Evolutionary conservation across 1,284 basidiomycete genomes (phyloP), one percentile per base, ranked within the genome.

Genomic region (Cystobasidium sp.): DNA sequence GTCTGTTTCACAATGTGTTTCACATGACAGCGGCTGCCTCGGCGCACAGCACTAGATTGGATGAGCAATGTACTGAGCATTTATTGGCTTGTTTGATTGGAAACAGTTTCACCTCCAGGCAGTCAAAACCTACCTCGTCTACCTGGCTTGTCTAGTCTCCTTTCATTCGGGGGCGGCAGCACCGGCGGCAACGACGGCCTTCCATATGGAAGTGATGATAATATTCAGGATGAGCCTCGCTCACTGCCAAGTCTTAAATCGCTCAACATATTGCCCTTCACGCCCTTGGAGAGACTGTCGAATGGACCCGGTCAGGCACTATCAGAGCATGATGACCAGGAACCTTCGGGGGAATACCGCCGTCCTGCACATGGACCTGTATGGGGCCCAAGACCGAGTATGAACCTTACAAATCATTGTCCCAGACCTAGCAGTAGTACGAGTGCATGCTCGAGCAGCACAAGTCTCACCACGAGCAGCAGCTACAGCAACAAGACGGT

Each of bases 391-490:
- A 18, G 31, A 20, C 22, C 9, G 37, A 12, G 18, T 18, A 59
- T 4, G 39, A 20, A 59, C n/a, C 43, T 41, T n/a, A 41, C 56
- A 41, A n/a, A 12, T n/a, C 1, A n/a, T n/a, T 6, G 39, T n/a
- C 14, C 56, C n/a, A 31, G 56, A 18, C 56, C 56, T 43, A 18
- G 39, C 18, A 59, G 56, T 14, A 59, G 56, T 59, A 59, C 56
- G 6, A 59, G 56, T 59, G 56, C 56, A 18, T 41, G 12, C 39
- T 59, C 56, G 6, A 59, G 56, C n/a, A 9, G 12, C 10, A 39
- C 56, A 41, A 59, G 56, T 31, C 31, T 31, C 56, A 59, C 43
- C 37, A 59, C 56, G 14, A 59, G 56, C 56, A 59, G 56, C 20
- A 59, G 37, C 56, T 39, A 7, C 56, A 59, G 56, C 20, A 59